Conservation (phyloP, 768 basidiomycete species). For the Tricholoma hemisulphureum region DNA sequence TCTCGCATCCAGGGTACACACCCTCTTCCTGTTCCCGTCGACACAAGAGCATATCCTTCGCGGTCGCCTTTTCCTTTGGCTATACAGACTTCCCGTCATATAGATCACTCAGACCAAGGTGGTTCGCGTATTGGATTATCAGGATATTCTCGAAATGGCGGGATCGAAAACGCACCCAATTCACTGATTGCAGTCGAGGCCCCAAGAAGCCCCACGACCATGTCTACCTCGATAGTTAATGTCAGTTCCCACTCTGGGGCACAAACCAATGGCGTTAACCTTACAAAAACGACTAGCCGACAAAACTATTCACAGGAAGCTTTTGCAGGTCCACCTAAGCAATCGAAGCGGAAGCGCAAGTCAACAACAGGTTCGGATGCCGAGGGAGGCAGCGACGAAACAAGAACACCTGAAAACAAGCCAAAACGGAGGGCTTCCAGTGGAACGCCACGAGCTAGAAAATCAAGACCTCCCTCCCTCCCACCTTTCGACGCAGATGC, state of each 20-base stretch:
- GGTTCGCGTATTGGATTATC: neutral
- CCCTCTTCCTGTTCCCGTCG: neutral
- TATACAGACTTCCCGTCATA: neutral
- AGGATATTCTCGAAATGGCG: neutral
- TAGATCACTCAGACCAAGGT: neutral
- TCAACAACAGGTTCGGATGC: constrained; percentile 9
- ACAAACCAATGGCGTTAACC: neutral
- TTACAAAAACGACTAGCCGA: neutral
- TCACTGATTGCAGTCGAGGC: constrained; percentile 2
- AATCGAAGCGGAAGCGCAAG: constrained; percentile 19
- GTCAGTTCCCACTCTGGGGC: neutral
- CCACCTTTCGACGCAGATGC: constrained; percentile 58
- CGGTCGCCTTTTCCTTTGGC: neutral
- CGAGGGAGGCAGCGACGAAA: constrained; percentile 15
- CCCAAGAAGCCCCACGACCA: neutral
- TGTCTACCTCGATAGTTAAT: constrained; percentile 1
- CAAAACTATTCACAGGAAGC: constrained; percentile 1
- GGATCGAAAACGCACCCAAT: constrained; percentile 9
- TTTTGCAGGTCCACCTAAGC: constrained; percentile 1
- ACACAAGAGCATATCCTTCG: neutral
- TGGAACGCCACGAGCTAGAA: constrained; percentile 34
- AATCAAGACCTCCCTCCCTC: constrained; percentile 46
- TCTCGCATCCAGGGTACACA: neutral
- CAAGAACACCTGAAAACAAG: constrained; percentile 6
- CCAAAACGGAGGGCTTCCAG: constrained; percentile 25